phyloP scores from a whole-genome alignment of 352 stramenopile genomes.

The Phytophthora cajani region DNA sequence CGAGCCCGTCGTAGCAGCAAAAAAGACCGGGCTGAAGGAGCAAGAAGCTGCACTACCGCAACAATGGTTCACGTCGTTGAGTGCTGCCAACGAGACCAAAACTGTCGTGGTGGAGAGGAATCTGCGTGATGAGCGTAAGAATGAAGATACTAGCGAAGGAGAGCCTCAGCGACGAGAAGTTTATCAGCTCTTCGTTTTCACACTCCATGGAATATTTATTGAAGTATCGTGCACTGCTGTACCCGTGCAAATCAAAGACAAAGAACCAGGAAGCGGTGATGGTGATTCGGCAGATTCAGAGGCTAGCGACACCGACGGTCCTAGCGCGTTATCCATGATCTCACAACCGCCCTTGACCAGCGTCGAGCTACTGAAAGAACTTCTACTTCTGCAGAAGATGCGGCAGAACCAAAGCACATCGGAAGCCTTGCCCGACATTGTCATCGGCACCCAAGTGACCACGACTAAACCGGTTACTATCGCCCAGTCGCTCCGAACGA shows the following conservation, averaged over 20 bases:
- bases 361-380: slow-evolving; percentile 38
- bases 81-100: slow-evolving; percentile 48
- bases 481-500: slow-evolving; percentile 50
- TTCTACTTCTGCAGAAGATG: slow-evolving; percentile 52
- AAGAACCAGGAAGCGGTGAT: neutral
- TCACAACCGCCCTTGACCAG: slow-evolving; percentile 9
- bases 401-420: slow-evolving; percentile 27
- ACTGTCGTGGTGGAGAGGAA: slow-evolving; percentile 39
- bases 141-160: neutral
- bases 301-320: slow-evolving; percentile 7
- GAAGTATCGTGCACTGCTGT: slow-evolving; percentile 18
- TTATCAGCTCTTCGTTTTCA: slow-evolving; percentile 31
- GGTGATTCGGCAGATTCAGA: neutral
- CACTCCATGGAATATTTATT: slow-evolving; percentile 24
- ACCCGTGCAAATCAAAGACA: neutral
- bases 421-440: slow-evolving; percentile 37
- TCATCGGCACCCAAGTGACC: slow-evolving; percentile 44
- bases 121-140: neutral
- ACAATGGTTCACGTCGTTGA: slow-evolving; percentile 63
- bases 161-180: neutral
- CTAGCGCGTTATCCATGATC: neutral
- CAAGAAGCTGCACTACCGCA: slow-evolving; percentile 29
- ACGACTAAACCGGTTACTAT: slow-evolving; percentile 38
- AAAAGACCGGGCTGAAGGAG: slow-evolving; percentile 16
- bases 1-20: neutral